Evolutionary conservation across 352 stramenopile genomes (phyloP).

Genomic region (Phytophthora pseudosyringae): DNA sequence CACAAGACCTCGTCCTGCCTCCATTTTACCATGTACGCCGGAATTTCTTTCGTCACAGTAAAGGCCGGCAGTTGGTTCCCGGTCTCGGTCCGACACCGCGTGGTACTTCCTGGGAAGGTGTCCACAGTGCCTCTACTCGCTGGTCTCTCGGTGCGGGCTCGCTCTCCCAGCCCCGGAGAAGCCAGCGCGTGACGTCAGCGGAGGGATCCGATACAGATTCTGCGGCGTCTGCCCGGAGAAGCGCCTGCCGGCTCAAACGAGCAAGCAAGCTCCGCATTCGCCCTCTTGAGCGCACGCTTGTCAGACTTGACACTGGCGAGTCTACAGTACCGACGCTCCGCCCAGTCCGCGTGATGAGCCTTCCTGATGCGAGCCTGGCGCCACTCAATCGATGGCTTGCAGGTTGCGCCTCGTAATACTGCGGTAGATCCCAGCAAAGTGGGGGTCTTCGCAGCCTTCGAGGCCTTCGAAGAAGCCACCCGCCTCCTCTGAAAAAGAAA

Average conservation of each 20-base stretch:
- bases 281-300: too few species aligned
- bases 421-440: neutral
- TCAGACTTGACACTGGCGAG: too few species aligned
- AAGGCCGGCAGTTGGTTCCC: conserved; percentile 2
- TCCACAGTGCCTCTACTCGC: conserved; percentile 2
- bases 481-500: conserved; percentile 11
- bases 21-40: neutral
- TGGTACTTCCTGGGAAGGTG: neutral
- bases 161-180: neutral
- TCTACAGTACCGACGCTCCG: neutral
- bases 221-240: conserved; percentile 26
- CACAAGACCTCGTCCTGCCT: neutral
- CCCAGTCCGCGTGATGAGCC: conserved; percentile 12
- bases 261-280: too few species aligned
- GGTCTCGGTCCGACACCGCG: conserved; percentile 20
- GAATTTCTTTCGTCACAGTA: conserved; percentile 27
- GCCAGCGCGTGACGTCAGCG: conserved; percentile 31
- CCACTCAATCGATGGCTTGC: conserved; percentile 13
- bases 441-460: neutral
- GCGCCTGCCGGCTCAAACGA: neutral
- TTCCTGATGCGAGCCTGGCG: conserved; percentile 15
- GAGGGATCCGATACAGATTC: conserved; percentile 9
- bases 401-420: conserved; percentile 11
- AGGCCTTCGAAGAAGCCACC: neutral
- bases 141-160: conserved; percentile 12